phyloP scores from a whole-genome alignment of 225 moss, liverwort and hornwort species.

The Physcomitrium patens region DNA sequence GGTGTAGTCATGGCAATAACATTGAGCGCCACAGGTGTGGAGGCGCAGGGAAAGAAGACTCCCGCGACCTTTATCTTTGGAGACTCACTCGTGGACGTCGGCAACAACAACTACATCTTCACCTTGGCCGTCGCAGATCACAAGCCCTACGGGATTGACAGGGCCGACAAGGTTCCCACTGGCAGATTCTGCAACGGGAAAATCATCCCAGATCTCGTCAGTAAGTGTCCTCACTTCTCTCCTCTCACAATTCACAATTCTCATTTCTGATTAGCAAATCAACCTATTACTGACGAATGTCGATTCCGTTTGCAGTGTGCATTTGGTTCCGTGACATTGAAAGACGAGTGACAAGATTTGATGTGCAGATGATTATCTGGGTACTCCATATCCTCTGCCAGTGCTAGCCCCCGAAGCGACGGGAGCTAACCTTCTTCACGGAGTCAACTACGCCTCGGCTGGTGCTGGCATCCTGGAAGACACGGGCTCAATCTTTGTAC shows the following conservation, averaged over 20 bases:
- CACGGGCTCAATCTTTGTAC: conserved; percentile 55
- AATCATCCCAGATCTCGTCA: conserved; percentile 59
- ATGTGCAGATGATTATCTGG: conserved; percentile 52
- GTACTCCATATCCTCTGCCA: conserved; percentile 56
- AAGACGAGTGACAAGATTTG: background rate
- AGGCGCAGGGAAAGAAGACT: conserved; percentile 30
- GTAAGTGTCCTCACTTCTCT: conserved; percentile 26
- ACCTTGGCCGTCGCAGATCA: conserved; percentile 68
- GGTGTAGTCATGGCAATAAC: conserved; percentile 18
- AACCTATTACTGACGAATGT: too few species aligned
- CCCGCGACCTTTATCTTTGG: conserved; percentile 47
- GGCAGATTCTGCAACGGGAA: conserved; percentile 74
- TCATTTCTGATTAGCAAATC: too few species aligned
- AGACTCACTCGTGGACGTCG: conserved; percentile 83
- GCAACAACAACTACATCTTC: conserved; percentile 82
- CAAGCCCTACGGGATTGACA: conserved; percentile 75
- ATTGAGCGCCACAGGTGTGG: conserved; percentile 18
- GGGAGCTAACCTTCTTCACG: conserved; percentile 39
- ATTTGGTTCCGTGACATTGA: background rate
- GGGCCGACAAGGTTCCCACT: conserved; percentile 50
- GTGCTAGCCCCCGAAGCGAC: conserved; percentile 44
- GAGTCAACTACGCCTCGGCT: conserved; percentile 65
- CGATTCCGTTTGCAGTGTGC: too few species aligned
- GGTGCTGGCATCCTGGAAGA: conserved; percentile 60
- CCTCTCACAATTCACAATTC: too few species aligned